Base-by-base conservation (phyloP, 805 yeast species). In the Candida quercuum region DNA sequence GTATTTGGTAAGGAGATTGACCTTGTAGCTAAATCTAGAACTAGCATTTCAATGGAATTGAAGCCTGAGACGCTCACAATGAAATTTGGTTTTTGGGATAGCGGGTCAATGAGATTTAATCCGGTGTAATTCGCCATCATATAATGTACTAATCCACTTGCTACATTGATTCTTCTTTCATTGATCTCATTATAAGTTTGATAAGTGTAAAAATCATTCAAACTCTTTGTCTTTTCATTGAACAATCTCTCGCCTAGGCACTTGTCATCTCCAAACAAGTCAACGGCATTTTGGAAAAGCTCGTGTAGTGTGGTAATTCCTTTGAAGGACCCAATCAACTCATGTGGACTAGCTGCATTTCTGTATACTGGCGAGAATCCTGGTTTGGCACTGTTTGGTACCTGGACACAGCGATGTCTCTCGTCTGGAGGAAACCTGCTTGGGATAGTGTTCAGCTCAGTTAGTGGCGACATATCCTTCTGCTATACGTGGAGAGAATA, bases 31-130 rank as follows among this genome's bases (percentile, higher is more conserved):
- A 76, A 54, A 56, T 78, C 85, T 17, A 78, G 54, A 19, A 76
- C 47, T 18, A 66, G 62, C 85, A 84, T 78, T 56, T 78, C 81
- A 11, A 67, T 56, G 31, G 78, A 59, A 49, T 76, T 76, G n/a
- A 55, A 49, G 20, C 76, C 66, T 42, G 69, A 75, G 13, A 77
- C 44, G 11, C 74, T 54, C 28, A 75, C 68, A 20, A 72, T 57
- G 41, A 72, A 74, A 19, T 47, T 40, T 7, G 46, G 45, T 32
- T 60, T 49, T 5, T 45, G 40, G 9, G 41, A 41, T 20, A 21
- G 37, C 19, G n/a, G 28, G 34, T 41, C 39, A 64, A 57, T 27
- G 3, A 4, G 2, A 10, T 6, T 18, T 11, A 13, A 19, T 5
- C 22, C 10, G 29, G 15, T 27, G 21, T 12, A 28, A 34, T 37